Percentiles rank a stretch among this genome's conserved stretches.
These are phyloP conservation scores for Artemisia argyi DNA, from an alignment of 129 eudicot genomes.

Conservation along the genomic window DNA sequence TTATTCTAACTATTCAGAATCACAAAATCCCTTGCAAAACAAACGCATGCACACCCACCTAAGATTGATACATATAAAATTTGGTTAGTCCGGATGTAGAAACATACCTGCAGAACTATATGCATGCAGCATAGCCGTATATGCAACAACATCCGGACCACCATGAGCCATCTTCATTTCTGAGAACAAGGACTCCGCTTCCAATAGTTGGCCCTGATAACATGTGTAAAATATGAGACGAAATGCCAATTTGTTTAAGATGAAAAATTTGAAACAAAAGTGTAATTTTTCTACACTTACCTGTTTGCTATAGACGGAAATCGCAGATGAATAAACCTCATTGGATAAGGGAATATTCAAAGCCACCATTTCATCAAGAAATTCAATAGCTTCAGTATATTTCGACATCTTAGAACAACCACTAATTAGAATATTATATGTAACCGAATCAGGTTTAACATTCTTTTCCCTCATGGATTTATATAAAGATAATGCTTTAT, in stretches of 20 bases:
- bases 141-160: constrained; percentile 82
- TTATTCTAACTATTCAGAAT: neutral
- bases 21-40: constrained; percentile 1
- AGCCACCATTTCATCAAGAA: constrained; percentile 67
- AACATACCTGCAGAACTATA: constrained; percentile 67
- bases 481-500: constrained; percentile 62
- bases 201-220: constrained; percentile 66
- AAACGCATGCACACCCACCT: neutral
- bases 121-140: constrained; percentile 82
- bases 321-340: constrained; percentile 87
- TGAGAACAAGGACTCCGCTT: constrained; percentile 74
- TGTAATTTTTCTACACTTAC: constrained; percentile 39
- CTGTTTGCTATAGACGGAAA: constrained; percentile 82
- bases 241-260: constrained; percentile 7
- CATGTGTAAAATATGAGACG: constrained; percentile 2
- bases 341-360: constrained; percentile 56
- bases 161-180: constrained; percentile 67
- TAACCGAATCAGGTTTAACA: constrained; percentile 81
- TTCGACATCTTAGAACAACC: constrained; percentile 90
- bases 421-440: constrained; percentile 72
- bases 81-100: neutral
- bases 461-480: constrained; percentile 67
- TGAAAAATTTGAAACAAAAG: neutral
- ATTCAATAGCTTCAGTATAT: constrained; percentile 68
- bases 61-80: neutral